These are phyloP conservation scores for Trichocladium antarcticum DNA, from an alignment of 495 filamentous ascomycete species.

Conservation along the genomic window DNA sequence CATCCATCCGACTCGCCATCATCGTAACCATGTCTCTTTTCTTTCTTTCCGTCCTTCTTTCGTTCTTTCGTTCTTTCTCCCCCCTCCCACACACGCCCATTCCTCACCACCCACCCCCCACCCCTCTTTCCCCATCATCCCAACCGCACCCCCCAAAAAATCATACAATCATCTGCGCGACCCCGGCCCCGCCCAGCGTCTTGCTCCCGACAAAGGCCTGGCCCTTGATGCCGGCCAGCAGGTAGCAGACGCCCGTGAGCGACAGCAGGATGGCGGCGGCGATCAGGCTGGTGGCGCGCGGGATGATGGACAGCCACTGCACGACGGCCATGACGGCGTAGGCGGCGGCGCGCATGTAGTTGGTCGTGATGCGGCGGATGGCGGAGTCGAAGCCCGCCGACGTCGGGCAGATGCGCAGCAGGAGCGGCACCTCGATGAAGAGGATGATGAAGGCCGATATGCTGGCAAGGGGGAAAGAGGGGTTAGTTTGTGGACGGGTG, in stretches of 20 bases:
- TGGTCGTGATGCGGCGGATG: conserved; percentile 85
- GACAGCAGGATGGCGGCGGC: conserved; percentile 75
- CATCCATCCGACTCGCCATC: background rate
- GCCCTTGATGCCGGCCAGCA: conserved; percentile 71
- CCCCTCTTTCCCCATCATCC: background rate
- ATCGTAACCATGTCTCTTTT: too few species aligned
- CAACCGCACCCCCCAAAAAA: background rate
- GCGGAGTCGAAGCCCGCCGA: conserved; percentile 78
- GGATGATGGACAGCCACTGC: conserved; percentile 68
- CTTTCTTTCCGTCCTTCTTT: background rate
- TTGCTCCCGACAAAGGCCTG: conserved; percentile 95
- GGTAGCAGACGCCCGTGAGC: conserved; percentile 70
- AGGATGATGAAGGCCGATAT: conserved; percentile 73
- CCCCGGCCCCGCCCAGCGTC: conserved; percentile 85
- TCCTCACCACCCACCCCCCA: background rate
- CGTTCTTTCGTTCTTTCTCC: background rate
- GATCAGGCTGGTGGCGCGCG: conserved; percentile 57
- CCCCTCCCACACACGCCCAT: background rate
- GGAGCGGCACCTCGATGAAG: conserved; percentile 93
- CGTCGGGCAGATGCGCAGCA: conserved; percentile 95
- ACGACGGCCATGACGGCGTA: conserved; percentile 70
- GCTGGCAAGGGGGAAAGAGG: conserved; percentile 32
- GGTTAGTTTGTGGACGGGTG: conserved; percentile 39
- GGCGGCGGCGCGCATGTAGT: conserved; percentile 92
- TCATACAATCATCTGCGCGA: conserved; percentile 98